Evolutionary conservation across 441 rosid species (phyloP).

Genomic region (Pelargonium myrrhifolium): DNA sequence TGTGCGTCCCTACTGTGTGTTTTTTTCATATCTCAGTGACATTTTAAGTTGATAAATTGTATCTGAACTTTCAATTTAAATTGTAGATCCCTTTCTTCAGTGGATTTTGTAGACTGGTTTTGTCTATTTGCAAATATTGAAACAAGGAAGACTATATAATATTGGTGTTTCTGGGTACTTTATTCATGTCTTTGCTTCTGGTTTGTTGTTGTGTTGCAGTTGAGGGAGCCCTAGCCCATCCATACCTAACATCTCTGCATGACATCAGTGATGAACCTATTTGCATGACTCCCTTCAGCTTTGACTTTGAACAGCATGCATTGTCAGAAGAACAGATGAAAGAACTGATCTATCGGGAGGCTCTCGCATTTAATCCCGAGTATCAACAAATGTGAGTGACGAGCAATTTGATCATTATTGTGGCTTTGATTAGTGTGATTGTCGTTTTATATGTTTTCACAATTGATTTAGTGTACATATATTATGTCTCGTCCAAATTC

Average conservation of each 20-base stretch:
- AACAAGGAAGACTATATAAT: background rate
- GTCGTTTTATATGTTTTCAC: background rate
- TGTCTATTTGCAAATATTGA: background rate
- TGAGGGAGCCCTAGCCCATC: constrained; percentile 86
- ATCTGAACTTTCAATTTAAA: no score
- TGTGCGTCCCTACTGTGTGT: no score
- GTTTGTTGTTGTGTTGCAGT: constrained; percentile 41
- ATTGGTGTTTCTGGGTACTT: background rate
- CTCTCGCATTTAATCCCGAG: constrained; percentile 66
- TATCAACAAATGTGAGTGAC: constrained; percentile 13
- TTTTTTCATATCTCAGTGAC: no score
- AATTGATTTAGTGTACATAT: background rate
- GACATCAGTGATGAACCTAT: constrained; percentile 83
- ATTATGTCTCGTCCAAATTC: background rate
- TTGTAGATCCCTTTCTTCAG: no score
- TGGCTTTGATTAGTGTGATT: background rate
- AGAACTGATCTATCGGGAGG: constrained; percentile 75
- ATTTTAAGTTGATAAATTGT: no score
- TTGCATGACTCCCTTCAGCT: constrained; percentile 65
- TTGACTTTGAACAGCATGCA: constrained; percentile 75
- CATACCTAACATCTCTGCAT: constrained; percentile 67
- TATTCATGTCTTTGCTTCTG: background rate
- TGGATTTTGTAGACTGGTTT: no score
- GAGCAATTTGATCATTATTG: background rate
- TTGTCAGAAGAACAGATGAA: constrained; percentile 85